Evolutionary conservation across 768 basidiomycete species (phyloP).

Genomic region (Guyanaporus albipodus): DNA sequence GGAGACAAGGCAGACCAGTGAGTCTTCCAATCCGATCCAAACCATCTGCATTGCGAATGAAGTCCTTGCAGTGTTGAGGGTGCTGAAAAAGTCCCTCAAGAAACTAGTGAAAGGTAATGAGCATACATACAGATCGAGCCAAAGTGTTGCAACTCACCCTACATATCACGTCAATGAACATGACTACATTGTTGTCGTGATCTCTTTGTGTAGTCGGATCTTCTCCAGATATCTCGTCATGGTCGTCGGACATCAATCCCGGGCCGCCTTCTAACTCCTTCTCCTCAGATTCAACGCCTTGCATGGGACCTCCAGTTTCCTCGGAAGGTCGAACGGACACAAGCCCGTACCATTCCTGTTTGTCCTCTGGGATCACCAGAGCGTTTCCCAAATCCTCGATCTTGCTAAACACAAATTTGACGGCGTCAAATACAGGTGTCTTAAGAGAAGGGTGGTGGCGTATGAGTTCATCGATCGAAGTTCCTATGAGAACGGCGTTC

Average conservation of each 20-base stretch:
- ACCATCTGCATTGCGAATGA: constrained; percentile 70
- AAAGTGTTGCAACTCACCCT: constrained; percentile 48
- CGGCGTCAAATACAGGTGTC: constrained; percentile 68
- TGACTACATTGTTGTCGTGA: constrained; percentile 74
- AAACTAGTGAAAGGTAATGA: constrained; percentile 49
- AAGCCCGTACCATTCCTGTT: constrained; percentile 66
- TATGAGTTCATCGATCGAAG: constrained; percentile 90
- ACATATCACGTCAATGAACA: constrained; percentile 75
- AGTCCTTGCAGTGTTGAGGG: constrained; percentile 84
- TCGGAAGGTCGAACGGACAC: constrained; percentile 28
- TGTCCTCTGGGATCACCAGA: constrained; percentile 52
- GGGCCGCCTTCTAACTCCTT: constrained; percentile 19
- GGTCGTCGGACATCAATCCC: constrained; percentile 14
- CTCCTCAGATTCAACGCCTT: constrained; percentile 34
- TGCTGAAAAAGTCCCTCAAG: constrained; percentile 95
- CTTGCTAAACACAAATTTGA: constrained; percentile 64
- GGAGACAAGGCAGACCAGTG: constrained; percentile 79
- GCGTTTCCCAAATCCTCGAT: constrained; percentile 71
- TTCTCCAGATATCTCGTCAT: constrained; percentile 18
- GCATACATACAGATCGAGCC: neutral
- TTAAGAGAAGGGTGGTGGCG: constrained; percentile 93
- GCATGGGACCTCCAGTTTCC: constrained; percentile 45
- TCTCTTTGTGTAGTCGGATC: constrained; percentile 42
- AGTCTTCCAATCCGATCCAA: constrained; percentile 71
- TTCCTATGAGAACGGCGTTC: constrained; percentile 84